A percentile compares a stretch with the other conserved stretches of the same genome.
phyloP scores from a whole-genome alignment of 1,139 yeast genomes.

The Lodderomyces parapsilosis region DNA sequence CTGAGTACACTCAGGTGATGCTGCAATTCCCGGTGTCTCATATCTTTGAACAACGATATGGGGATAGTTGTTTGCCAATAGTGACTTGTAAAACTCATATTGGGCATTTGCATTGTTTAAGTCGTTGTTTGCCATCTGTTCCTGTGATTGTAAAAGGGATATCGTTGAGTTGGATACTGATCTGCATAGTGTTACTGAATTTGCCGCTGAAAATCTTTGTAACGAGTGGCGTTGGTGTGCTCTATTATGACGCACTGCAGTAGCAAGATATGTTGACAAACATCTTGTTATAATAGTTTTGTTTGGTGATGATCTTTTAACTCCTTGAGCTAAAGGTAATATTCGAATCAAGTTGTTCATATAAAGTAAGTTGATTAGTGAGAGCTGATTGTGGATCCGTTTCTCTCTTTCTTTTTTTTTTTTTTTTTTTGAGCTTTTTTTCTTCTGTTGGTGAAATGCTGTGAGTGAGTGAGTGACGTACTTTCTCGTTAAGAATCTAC shows the following conservation, averaged over 20 bases:
- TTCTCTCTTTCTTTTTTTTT: background rate
- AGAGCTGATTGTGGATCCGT: background rate
- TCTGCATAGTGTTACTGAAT: constrained; percentile 4
- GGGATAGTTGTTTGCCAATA: constrained; percentile 80
- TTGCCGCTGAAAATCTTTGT: background rate
- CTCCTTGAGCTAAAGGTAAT: constrained; percentile 6
- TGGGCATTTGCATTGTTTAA: constrained; percentile 67
- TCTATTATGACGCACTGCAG: background rate
- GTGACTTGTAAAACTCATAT: constrained; percentile 73
- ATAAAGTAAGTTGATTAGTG: background rate
- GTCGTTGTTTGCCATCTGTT: constrained; percentile 78
- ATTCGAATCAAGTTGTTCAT: constrained; percentile 31
- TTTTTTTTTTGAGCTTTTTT: background rate
- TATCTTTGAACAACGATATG: constrained; percentile 89
- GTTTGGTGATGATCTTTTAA: background rate
- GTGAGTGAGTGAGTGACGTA: too few relatives aligned
- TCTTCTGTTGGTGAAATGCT: too few relatives aligned
- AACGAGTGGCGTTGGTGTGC: background rate
- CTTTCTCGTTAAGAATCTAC: too few relatives aligned
- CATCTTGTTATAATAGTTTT: background rate
- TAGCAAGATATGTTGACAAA: constrained; percentile 1
- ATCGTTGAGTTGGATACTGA: constrained; percentile 22
- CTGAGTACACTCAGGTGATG: constrained; percentile 72
- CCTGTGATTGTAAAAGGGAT: constrained; percentile 60
- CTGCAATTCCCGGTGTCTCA: constrained; percentile 88